Conservation (phyloP, 106 monocot genomes). For the Dendrobium huoshanense region DNA sequence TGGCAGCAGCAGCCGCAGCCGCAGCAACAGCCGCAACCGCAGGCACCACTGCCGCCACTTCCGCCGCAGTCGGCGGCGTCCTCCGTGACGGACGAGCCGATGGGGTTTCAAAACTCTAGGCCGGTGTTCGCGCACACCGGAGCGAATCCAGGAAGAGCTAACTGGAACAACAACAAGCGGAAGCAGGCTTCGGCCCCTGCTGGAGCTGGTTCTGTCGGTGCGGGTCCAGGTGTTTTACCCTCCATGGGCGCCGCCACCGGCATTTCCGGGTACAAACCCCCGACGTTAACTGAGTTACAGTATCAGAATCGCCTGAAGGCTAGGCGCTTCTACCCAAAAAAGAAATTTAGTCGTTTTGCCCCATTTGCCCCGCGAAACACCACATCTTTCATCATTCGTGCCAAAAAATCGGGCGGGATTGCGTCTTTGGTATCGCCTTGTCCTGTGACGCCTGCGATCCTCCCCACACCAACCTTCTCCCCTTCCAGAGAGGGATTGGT, state of each 20-base stretch:
- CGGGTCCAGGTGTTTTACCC: not conserved
- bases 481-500: slow-evolving; percentile 76
- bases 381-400: slow-evolving; percentile 89
- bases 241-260: not conserved
- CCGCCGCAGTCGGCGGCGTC: not conserved
- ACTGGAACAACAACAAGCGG: slow-evolving; percentile 63
- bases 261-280: slow-evolving; percentile 46
- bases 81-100: slow-evolving; percentile 23
- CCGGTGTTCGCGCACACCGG: slow-evolving; percentile 23
- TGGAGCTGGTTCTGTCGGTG: not conserved
- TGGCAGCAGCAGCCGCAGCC: slow-evolving; percentile 38
- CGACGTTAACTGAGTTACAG: slow-evolving; percentile 72
- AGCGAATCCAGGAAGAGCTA: slow-evolving; percentile 19
- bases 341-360: slow-evolving; percentile 54
- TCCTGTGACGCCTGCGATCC: slow-evolving; percentile 92
- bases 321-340: slow-evolving; percentile 80
- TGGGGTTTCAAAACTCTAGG: slow-evolving; percentile 29
- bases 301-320: slow-evolving; percentile 81
- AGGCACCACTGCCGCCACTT: slow-evolving; percentile 15
- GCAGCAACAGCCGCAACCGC: not conserved
- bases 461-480: slow-evolving; percentile 86
- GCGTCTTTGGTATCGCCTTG: slow-evolving; percentile 84
- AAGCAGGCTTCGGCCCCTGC: slow-evolving; percentile 19
- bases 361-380: slow-evolving; percentile 92
- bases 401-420: slow-evolving; percentile 92